Base-by-base conservation (phyloP, 441 rosid genomes). In the Populus hybrid region DNA sequence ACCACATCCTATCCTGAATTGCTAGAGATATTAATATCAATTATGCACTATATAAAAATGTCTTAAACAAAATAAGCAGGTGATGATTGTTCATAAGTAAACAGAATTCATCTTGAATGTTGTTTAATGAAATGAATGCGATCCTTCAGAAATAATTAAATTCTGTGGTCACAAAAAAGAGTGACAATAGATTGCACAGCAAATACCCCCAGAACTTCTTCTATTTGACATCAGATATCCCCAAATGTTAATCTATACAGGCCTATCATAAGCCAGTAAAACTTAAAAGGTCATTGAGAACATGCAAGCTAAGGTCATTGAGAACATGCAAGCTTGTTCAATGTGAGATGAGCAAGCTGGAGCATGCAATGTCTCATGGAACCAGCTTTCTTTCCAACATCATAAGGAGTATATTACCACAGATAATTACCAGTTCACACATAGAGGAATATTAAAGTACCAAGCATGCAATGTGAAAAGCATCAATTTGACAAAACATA, bases 401-500 rank as follows among this genome's bases (percentile, higher is more conserved):
- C 26, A 19, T 30, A 21, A 57, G 66, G 16, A 67, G 18, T 10
- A 24, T 42, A 59, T 46, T 32, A 14, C 23, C n/a, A 10, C 72
- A 9, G 26, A 34, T 21, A 67, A 18, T 2, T 59, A 64, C 16
- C 18, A 36, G 21, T 26, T 26, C 21, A 67, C 50, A 68, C 61
- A 32, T 59, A 72, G 38, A 70, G 9, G 30, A 34, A 32, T 16
- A 6, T 63, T 35, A 57, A 81, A 40, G 23, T 75, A 38, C 61
- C 32, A n/a, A 28, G 38, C 18, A 24, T 36, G 24, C 40, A 73
- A 66, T 9, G 9, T 7, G 42, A 65, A 69, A 76, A 65, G 40
- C 67, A 69, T 38, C 73, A 32, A 32, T 42, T 73, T 69, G 71
- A 78, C 69, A 83, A 79, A 80, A 28, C 30, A 78, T 80, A 94